Percentiles rank a stretch among this genome's conserved stretches.
Evolutionary conservation across 192 early-diverging fungal genomes (phyloP).

Genomic region (Phycomyces nitens): DNA sequence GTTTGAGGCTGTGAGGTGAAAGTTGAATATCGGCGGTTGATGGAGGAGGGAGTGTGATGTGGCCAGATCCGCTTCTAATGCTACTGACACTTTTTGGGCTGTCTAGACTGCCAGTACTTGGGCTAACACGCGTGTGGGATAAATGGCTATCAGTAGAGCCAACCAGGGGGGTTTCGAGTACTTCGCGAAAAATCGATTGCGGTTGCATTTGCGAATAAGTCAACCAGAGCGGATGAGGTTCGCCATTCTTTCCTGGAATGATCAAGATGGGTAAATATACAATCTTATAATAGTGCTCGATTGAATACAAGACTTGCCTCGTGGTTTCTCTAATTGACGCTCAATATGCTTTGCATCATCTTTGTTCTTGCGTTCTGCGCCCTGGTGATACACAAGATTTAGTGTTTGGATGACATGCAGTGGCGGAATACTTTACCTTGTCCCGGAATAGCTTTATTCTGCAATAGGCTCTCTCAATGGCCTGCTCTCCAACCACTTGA

Average conservation of each 20-base stretch:
- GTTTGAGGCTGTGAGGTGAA: background rate
- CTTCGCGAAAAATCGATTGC: constrained; percentile 30
- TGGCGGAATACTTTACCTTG: constrained; percentile 55
- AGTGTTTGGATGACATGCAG: no score
- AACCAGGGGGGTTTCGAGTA: background rate
- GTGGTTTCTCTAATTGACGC: constrained; percentile 60
- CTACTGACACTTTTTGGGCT: constrained; percentile 1
- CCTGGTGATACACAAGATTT: constrained; percentile 42
- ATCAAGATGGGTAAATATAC: no score
- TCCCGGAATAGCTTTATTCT: constrained; percentile 71
- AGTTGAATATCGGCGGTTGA: background rate
- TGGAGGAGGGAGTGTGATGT: constrained; percentile 3
- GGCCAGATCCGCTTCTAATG: background rate
- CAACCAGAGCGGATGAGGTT: constrained; percentile 47
- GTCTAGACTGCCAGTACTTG: background rate
- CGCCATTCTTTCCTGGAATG: constrained; percentile 38
- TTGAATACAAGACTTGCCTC: constrained; percentile 24
- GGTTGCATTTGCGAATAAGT: constrained; percentile 28
- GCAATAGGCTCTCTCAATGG: constrained; percentile 55
- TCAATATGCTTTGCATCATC: constrained; percentile 73
- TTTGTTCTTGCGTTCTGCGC: constrained; percentile 76
- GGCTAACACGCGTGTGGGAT: background rate
- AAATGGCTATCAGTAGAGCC: background rate
- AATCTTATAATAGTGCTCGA: no score
- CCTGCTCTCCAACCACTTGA: constrained; percentile 20